Base-by-base conservation (phyloP, 306 rosid genomes). In the Hippophae rhamnoides region DNA sequence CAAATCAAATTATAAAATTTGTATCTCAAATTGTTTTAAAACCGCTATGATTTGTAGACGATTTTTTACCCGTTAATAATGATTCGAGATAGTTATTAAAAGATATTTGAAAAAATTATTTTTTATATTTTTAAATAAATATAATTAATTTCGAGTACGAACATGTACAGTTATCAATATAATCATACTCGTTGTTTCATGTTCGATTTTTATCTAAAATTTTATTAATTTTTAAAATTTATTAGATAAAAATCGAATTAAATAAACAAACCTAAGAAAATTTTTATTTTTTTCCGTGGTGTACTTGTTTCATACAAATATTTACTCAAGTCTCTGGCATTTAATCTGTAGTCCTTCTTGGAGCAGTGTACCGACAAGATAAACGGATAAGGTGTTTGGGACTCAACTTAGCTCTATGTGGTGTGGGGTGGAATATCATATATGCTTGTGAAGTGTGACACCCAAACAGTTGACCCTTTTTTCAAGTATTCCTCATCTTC, bases 321-420 rank as follows among this genome's bases (percentile, higher is more conserved):
- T 27, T 3, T n/a, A 7, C 6, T 13, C 2, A 7, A 58, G 51
- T 42, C 38, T 23, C 23, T 10, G 14, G 23, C 58, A 44, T 25
- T 14, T 0, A 6, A 18, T 31, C 57, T 57, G 50, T 25, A 18
- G 23, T 18, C 23, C 23, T 18, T 18, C 23, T 0, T 18, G 23
- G 23, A 18, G 23, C 23, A 18, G 23, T 18, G 23, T 18, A 18
- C 23, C 58, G 42, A 25, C 13, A 56, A 43, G 67, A 50, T 62
- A 70, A 62, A 62, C 43, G 64, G 74, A 69, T 69, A 62, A 69
- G 64, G 67, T 42, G 56, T 27, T 57, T 13, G 62, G 62, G 23
- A 1, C 54, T 52, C 77, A 52, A 60, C 57, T 26, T 73, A 73
- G 52, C 14, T n/a, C 12, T 60, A 50, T 45, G 13, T 13, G 8